Conservation (phyloP, 768 basidiomycete genomes). For the Naganishia kalamii region DNA sequence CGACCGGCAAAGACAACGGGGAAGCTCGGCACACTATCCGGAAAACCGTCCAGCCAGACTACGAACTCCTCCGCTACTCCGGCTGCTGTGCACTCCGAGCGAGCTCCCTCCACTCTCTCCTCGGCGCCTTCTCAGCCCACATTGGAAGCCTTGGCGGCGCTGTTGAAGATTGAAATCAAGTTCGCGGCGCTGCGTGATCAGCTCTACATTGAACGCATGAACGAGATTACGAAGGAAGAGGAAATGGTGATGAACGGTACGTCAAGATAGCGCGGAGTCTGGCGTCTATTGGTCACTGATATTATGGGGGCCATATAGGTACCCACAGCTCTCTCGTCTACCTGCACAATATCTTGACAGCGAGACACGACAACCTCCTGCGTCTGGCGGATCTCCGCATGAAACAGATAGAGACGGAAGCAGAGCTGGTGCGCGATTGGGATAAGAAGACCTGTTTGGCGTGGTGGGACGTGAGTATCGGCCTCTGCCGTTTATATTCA, state of each 20-base stretch:
- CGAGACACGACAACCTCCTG: conserved; percentile 71
- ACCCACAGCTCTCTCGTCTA: conserved; percentile 80
- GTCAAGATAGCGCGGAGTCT: conserved; percentile 28
- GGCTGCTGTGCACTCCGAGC: conserved; percentile 55
- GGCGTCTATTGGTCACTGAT: background rate
- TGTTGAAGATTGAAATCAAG: conserved; percentile 85
- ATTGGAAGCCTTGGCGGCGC: conserved; percentile 73
- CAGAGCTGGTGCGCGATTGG: conserved; percentile 58
- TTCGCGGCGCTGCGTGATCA: conserved; percentile 80
- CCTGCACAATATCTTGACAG: conserved; percentile 69
- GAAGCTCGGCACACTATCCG: background rate
- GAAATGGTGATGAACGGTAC: conserved; percentile 67
- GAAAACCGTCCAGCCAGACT: background rate
- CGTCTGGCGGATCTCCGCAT: conserved; percentile 72
- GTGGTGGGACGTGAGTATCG: conserved; percentile 71
- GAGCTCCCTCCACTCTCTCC: conserved; percentile 50
- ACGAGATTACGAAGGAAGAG: conserved; percentile 81
- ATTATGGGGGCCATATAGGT: conserved; percentile 51
- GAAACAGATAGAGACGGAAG: conserved; percentile 60
- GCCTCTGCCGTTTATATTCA: too few relatives aligned
- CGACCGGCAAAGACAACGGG: background rate
- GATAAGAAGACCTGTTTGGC: conserved; percentile 78
- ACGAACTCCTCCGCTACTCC: conserved; percentile 15
- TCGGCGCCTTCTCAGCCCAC: conserved; percentile 36
- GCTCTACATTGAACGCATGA: conserved; percentile 91